Evolutionary conservation across 2,329 filamentous ascomycete genomes (phyloP), one percentile per base, ranked within the genome.

Genomic region (Ophiostoma sp.): DNA sequence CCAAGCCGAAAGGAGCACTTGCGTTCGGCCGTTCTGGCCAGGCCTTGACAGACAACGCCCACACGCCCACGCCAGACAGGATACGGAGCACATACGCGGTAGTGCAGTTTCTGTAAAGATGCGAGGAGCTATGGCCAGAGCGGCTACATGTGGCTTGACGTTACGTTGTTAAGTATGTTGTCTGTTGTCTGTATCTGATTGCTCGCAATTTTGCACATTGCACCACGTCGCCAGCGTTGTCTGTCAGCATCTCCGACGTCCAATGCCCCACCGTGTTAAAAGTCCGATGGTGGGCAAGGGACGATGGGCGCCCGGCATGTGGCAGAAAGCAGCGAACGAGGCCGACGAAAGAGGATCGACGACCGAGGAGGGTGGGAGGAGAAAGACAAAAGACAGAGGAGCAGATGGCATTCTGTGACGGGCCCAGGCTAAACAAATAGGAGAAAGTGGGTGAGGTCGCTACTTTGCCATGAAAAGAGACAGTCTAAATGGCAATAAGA

Each of bases 1-100:
- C 55, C 18, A 60, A 60, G 49, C 49, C 49, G 27, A 55, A 55
- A 55, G 49, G 27, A 52, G 18, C 27, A 60, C 27, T 58, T 58
- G 55, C 55, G 27, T 60, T 60, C 55, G 55, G 55, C 55, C 55
- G 55, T 60, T 58, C 55, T 60, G 27, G 55, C 55, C 55, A 60
- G 27, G 7, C 49, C 49, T 5, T 38, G 18, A 58, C 52, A 52
- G 12, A 47, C 44, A 47, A 16, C 47, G 7, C 47, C 8, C 9
- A 52, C 47, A 52, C 16, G 8, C 16, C 27, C 18, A 58, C 52
- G 1, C 18, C 16, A 58, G 40, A 44, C 60, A 64, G 11, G 7
- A 45, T 9, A 64, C 38, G 12, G 38, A 64, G 16, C 6, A 64
- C 7, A 40, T 64, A 42, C 60, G 60, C 40, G 7, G 55, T 60